phyloP scores from a whole-genome alignment of 2,329 filamentous ascomycete species.

The Ophiocordyceps robertsii region DNA sequence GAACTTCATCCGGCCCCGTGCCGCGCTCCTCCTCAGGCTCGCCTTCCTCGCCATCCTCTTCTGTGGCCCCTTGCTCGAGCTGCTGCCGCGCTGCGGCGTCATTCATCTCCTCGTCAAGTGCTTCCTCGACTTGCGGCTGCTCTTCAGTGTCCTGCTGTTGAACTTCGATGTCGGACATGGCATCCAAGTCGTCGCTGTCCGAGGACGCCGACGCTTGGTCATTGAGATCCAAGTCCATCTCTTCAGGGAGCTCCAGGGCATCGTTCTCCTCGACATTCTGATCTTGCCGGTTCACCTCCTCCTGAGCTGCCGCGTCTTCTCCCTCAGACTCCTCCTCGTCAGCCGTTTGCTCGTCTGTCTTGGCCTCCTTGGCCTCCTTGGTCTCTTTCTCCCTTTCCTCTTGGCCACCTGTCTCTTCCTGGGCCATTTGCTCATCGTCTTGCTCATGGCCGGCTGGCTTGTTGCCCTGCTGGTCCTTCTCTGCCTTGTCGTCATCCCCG shows the following conservation, averaged over 20 bases:
- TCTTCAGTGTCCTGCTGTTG: conserved; percentile 18
- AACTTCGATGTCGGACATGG: conserved; percentile 41
- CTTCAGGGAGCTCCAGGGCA: conserved; percentile 71
- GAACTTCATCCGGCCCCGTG: conserved; percentile 36
- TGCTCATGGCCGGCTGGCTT: conserved; percentile 57
- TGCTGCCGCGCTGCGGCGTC: conserved; percentile 21
- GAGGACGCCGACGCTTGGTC: conserved; percentile 45
- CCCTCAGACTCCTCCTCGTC: conserved; percentile 50
- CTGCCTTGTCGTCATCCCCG: conserved; percentile 65
- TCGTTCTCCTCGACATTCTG: conserved; percentile 73
- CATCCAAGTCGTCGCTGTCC: conserved; percentile 43
- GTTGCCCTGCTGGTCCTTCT: conserved; percentile 70
- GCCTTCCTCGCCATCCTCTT: conserved; percentile 42
- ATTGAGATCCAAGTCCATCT: conserved; percentile 75
- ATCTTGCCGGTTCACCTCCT: conserved; percentile 48
- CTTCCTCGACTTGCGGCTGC: conserved; percentile 23
- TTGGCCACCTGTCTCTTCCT: conserved; percentile 44
- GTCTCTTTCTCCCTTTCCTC: conserved; percentile 33
- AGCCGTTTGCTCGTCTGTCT: conserved; percentile 28
- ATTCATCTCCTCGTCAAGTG: conserved; percentile 19
- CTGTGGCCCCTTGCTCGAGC: conserved; percentile 21
- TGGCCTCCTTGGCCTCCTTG: conserved; percentile 19
- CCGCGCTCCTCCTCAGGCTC: conserved; percentile 38
- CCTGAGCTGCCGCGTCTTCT: conserved; percentile 39
- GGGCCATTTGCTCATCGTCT: conserved; percentile 45